Base-by-base conservation (phyloP, 306 rosid species). In the Fragaria iinumae region DNA sequence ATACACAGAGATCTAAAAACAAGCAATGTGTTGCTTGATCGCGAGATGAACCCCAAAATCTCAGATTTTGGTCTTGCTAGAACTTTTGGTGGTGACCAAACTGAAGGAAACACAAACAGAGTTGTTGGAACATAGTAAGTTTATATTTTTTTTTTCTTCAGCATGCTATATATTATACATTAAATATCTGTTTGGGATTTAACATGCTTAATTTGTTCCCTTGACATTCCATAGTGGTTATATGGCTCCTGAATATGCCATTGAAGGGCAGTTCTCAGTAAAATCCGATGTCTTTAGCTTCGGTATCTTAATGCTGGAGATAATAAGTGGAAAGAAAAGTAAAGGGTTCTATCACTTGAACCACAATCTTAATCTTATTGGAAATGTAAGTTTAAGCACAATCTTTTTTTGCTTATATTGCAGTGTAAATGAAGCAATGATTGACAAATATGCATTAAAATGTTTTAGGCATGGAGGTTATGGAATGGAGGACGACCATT, bases 41-140 rank as follows among this genome's bases (percentile, higher is more conserved):
- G 76, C 0, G 84, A 84, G 32, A 76, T 82, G 71, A 81, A 73
- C 43, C 88, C 91, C 2, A 90, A 90, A 77, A 88, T 90, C 38
- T 90, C 90, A 43, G 90, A 90, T 62, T 90, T 90, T 76, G 94
- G 94, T 47, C 69, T 90, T 64, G 91, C 90, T 12, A 86, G 75
- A 83, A 73, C 74, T 34, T 88, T 84, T 75, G 85, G 85, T 25
- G 88, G 89, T 8, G 85, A 90, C 38, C 84, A 87, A 0, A 75
- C 56, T 8, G 84, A 90, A 77, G 95, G 90, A 81, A 86, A 81
- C 53, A 90, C 92, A 65, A 80, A 76, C 1, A 83, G 89, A 87
- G 84, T 91, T 25, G 89, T 89, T 59, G 91, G 96, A 11, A 91
- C 90, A 41, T 89, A 86, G 90, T 87, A 86, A 84, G 96, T 83